These are phyloP conservation scores for Scytalidium lignicola DNA, from an alignment of 2,329 filamentous ascomycete species.

Conservation along the genomic window DNA sequence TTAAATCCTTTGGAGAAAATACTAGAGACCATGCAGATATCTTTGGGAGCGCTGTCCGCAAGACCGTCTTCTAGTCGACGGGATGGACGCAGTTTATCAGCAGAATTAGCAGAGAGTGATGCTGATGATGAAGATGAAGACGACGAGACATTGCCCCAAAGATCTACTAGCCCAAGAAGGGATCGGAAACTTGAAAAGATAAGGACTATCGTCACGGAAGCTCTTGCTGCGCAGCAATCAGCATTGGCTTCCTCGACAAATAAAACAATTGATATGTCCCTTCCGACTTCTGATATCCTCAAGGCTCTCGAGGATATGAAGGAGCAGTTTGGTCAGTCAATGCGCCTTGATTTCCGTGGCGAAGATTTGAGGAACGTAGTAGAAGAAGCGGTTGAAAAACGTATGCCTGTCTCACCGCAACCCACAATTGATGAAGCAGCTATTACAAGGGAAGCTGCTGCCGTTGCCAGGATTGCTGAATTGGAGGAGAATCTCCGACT, in stretches of 20 bases:
- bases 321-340: slow-evolving; percentile 43
- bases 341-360: slow-evolving; percentile 39
- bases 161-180: slow-evolving; percentile 70
- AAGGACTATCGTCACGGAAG: slow-evolving; percentile 66
- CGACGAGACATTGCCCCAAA: slow-evolving; percentile 49
- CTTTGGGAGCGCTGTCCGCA: slow-evolving; percentile 53
- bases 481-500: slow-evolving; percentile 63
- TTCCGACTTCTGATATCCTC: slow-evolving; percentile 45
- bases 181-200: slow-evolving; percentile 83
- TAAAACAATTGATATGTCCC: slow-evolving; percentile 15
- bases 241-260: slow-evolving; percentile 27
- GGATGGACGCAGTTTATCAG: slow-evolving; percentile 61
- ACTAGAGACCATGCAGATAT: slow-evolving; percentile 70
- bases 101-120: slow-evolving; percentile 74
- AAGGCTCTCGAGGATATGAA: slow-evolving; percentile 64
- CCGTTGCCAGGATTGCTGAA: slow-evolving; percentile 45
- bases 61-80: slow-evolving; percentile 51
- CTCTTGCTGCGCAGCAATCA: slow-evolving; percentile 54
- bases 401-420: slow-evolving; percentile 46
- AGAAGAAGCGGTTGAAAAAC: slow-evolving; percentile 55
- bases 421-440: slow-evolving; percentile 37
- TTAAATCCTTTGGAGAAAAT: slow-evolving; percentile 77
- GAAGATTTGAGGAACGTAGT: slow-evolving; percentile 58
- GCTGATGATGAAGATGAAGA: slow-evolving; percentile 83
- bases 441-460: slow-evolving; percentile 13